These are phyloP conservation scores for Balamuthia mandrillaris DNA, from an alignment of 208 protist species.

Conservation along the genomic window DNA sequence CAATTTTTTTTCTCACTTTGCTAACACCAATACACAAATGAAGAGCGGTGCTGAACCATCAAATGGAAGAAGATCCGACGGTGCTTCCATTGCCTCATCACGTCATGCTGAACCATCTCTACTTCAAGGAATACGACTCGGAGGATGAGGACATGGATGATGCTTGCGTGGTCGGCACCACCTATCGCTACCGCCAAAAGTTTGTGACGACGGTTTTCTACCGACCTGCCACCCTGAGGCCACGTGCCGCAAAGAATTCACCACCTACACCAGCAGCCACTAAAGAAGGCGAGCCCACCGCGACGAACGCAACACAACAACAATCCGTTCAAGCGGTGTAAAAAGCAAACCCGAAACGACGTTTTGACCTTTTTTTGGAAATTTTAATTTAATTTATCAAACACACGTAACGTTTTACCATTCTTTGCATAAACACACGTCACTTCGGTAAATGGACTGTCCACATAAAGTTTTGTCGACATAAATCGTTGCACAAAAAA, in stretches of 20 bases:
- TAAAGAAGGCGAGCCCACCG: not conserved
- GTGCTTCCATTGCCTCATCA: slow-evolving; percentile 70
- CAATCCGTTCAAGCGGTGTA: not conserved
- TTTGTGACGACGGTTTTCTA: not conserved
- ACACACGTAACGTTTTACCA: not conserved
- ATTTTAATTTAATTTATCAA: not conserved
- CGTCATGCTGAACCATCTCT: slow-evolving; percentile 74
- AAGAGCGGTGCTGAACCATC: slow-evolving; percentile 38
- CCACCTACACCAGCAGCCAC: not conserved
- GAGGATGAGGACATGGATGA: slow-evolving; percentile 35
- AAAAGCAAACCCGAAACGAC: not conserved
- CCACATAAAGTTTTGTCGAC: too few species aligned
- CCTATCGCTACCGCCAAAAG: slow-evolving; percentile 44
- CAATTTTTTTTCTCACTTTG: too few species aligned
- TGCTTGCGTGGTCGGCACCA: slow-evolving; percentile 52
- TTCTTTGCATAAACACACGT: too few species aligned
- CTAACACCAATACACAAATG: too few species aligned
- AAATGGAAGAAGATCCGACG: slow-evolving; percentile 62
- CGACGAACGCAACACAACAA: not conserved
- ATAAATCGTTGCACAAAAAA: too few species aligned
- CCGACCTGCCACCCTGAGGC: not conserved
- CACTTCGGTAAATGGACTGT: too few species aligned
- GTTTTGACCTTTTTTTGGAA: not conserved
- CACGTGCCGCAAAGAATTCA: not conserved
- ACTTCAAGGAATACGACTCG: slow-evolving; percentile 46